Conservation (phyloP, 352 stramenopile species). For the Pythium monospermum region DNA sequence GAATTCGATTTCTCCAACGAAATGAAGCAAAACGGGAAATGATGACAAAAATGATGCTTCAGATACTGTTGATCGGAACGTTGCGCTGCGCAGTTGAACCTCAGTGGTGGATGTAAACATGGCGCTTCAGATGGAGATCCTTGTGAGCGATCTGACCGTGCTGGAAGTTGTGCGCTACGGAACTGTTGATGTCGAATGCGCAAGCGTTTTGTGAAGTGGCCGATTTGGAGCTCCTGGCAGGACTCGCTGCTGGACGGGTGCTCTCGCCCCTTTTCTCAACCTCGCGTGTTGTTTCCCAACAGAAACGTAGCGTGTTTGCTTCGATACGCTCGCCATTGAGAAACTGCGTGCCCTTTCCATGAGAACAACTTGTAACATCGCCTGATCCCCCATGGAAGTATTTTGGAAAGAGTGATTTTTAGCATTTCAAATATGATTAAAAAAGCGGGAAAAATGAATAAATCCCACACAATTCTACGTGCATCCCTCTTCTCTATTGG, state of each 20-base stretch:
- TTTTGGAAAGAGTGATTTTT: background rate
- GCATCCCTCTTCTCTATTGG: too few species aligned
- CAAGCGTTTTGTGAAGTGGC: too few species aligned
- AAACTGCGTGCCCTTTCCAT: background rate
- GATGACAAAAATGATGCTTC: conserved; percentile 2
- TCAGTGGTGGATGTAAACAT: too few species aligned
- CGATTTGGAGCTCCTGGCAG: background rate
- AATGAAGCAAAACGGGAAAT: background rate
- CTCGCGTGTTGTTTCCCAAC: too few species aligned
- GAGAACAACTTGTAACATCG: background rate
- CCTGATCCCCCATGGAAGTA: background rate
- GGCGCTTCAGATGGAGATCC: background rate
- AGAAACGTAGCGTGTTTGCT: too few species aligned
- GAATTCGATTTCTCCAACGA: background rate
- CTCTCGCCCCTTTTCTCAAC: background rate
- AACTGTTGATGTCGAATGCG: too few species aligned
- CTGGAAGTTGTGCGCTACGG: too few species aligned
- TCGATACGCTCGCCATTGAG: background rate
- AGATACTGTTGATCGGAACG: conserved; percentile 9
- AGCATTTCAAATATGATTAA: background rate
- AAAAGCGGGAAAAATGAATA: background rate
- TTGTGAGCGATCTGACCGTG: background rate
- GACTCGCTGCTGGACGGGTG: background rate
- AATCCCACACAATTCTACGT: too few species aligned
- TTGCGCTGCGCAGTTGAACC: background rate